These are phyloP conservation scores for Pseudogymnoascus sp. DNA, from an alignment of 2,329 filamentous ascomycete genomes.

Conservation along the genomic window DNA sequence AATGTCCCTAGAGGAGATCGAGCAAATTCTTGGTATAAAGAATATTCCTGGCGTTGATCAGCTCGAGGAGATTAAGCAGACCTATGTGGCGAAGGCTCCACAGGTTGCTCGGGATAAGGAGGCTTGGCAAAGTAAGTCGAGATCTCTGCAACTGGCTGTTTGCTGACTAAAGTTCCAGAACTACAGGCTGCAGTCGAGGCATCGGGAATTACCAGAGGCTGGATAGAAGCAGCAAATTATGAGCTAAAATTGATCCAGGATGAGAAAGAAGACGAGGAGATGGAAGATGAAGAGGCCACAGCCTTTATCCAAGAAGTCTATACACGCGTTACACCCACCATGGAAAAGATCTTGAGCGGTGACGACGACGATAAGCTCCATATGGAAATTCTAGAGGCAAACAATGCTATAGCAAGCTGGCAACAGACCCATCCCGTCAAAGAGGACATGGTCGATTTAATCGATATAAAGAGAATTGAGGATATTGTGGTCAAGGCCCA, in stretches of 20 bases:
- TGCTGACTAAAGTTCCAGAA: constrained; percentile 14
- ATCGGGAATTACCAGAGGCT: constrained; percentile 16
- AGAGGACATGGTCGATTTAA: no score
- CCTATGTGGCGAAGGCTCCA: no score
- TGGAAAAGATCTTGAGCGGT: constrained; percentile 16
- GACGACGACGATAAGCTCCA: constrained; percentile 14
- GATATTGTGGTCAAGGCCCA: no score
- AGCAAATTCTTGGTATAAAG: no score
- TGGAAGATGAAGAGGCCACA: constrained; percentile 15
- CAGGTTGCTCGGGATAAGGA: no score
- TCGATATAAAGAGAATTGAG: no score
- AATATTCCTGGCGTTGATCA: no score
- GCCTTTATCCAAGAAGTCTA: constrained; percentile 15
- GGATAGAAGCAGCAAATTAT: constrained; percentile 15
- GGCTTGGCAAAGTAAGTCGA: no score
- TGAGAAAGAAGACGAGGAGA: constrained; percentile 15
- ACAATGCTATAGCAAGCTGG: no score
- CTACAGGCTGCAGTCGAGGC: constrained; percentile 14
- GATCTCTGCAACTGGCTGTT: constrained; percentile 13
- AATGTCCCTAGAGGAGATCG: no score
- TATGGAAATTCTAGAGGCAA: constrained; percentile 17
- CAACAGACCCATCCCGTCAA: no score
- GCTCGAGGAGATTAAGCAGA: no score
- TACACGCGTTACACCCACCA: constrained; percentile 14
- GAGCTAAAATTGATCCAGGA: constrained; percentile 15